Evolutionary conservation across 192 early-diverging fungal species (phyloP), one percentile per base, ranked within the genome.

Genomic region (Coemansia sp.): DNA sequence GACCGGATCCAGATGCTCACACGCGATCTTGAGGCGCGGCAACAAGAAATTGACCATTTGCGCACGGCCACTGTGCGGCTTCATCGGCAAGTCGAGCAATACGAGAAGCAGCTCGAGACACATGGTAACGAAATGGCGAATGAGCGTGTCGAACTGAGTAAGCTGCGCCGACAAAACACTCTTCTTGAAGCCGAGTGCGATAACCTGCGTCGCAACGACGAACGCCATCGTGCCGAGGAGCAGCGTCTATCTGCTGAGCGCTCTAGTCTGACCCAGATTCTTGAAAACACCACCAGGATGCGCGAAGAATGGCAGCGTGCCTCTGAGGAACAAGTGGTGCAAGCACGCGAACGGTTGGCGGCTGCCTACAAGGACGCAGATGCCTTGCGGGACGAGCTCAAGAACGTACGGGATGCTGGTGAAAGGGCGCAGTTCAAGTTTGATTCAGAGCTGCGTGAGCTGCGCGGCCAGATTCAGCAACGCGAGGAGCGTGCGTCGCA

Each of bases 1-100:
- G 80, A 82, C 32, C 81, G 87, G n/a, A 83, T 85, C 73, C 75
- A 87, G 49, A 66, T 78, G 32, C 56, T 88, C 19, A 45, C 64
- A 6, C 53, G 77, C 23, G 82, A 77, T 35, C 55, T 64, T 32
- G 77, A 77, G 13, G 67, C 75, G n/a, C 81, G 81, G 42, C 65
- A 55, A 28, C 78, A 70, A 5, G 86, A 92, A 45, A 79, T 84
- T 28, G 51, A 74, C 2, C 81, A 86, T 43, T 63, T 88, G 34
- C 82, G 83, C 37, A 54, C 83, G 25, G 74, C 80, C n/a, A 70
- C 83, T n/a, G 37, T 58, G 18, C 63, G 58, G 14, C 50, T 87
- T 18, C 67, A 81, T 53, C 47, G 69, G 17, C 50, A 65, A 8
- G 58, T 76, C 24, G 76, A 83, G 28, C 39, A 64, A 8, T 82